Evolutionary conservation across 139 green algal genomes (phyloP).

Genomic region (Nannochloris sp.): DNA sequence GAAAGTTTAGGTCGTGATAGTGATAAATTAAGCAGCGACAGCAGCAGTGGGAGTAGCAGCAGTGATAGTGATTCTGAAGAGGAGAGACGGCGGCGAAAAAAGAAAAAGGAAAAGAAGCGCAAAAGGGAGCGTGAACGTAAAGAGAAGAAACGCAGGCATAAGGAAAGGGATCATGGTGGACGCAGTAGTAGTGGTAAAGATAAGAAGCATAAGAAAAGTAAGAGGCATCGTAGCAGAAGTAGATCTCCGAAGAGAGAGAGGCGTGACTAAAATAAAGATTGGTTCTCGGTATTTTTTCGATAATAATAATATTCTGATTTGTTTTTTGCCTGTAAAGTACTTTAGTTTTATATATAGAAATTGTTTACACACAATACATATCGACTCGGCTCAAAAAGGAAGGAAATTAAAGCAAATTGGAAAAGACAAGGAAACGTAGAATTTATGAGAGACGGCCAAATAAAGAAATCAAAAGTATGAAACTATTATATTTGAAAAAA

Average conservation of each 20-base stretch:
- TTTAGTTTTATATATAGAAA: too few species aligned
- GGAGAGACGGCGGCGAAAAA: slow-evolving; percentile 16
- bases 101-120: slow-evolving; percentile 10
- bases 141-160: background rate
- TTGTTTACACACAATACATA: too few species aligned
- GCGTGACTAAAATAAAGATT: background rate
- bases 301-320: background rate
- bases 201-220: slow-evolving; percentile 16
- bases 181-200: background rate
- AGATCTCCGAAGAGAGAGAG: background rate
- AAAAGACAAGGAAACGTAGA: too few species aligned
- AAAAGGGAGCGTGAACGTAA: background rate
- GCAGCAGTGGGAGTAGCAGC: background rate
- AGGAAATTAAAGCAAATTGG: too few species aligned
- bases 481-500: too few species aligned
- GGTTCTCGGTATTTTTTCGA: background rate
- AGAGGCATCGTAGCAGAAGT: slow-evolving; percentile 9
- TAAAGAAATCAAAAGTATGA: too few species aligned
- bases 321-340: background rate
- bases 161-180: slow-evolving; percentile 2
- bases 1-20: background rate
- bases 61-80: slow-evolving; percentile 31
- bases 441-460: too few species aligned
- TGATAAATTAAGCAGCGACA: background rate
- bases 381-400: too few species aligned